Evolutionary conservation across 202 grass and related monocot species (phyloP), one percentile per base, ranked within the genome.

Genomic region (Schoenoplectus triqueter): DNA sequence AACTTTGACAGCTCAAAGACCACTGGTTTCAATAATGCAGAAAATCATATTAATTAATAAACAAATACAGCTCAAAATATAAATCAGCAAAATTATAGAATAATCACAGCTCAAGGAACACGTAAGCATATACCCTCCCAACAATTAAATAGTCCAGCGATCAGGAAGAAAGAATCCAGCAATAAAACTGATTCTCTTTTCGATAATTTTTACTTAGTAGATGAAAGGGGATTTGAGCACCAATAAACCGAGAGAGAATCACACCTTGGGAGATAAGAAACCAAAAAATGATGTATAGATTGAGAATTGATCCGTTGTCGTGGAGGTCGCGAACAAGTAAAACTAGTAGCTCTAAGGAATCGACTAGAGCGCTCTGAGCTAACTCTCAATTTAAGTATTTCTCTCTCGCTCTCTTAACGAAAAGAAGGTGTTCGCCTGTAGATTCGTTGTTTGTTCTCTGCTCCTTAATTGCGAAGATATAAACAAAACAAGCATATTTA

Each of bases 1-100:
- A 78, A 2, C 3, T 44, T 46, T 63, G 79, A 81, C 61, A 81
- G 60, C 42, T 66, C 15, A 64, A 66, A 81, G 42, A 42, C 21
- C 18, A 11, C 42, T 81, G 44, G 8, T 61, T 48, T 66, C 3
- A 81, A 81, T 81, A 66, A 64, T 10, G 11, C 61, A 61, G 48
- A 81, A 66, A 66, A 81, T 66, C 45, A 21, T 81, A 61, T 66
- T 57, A 81, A 13, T 52, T 42, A 81, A 66, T 10, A 55, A 55
- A 57, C 11, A 13, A 81, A 54, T 45, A 80, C 2, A 57, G 57
- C 19, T 62, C 7, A 61, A 2, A 57, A 44, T 62, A 80, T 40
- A 40, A 57, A 80, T 79, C 20, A 80, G 1, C 6, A 81, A 66
- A 81, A 22, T 1, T 50, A 41, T 44, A 66, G 56, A 81, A 81